These are phyloP conservation scores for Exserohilum turcica DNA, from an alignment of 2,329 filamentous ascomycete species.

Conservation along the genomic window DNA sequence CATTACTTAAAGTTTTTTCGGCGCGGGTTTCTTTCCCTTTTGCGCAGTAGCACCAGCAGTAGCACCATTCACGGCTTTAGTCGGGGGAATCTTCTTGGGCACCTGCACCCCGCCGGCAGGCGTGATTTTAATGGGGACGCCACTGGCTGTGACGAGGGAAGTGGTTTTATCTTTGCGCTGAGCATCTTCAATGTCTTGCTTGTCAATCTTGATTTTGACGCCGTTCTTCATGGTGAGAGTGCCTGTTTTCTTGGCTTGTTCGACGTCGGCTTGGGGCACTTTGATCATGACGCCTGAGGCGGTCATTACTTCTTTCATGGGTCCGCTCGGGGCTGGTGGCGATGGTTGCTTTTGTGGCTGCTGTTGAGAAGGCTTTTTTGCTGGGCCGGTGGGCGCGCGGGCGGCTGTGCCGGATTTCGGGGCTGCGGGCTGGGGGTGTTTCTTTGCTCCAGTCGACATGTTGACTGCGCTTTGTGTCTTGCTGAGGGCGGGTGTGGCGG, in stretches of 20 bases:
- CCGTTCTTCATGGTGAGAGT: slow-evolving; percentile 40
- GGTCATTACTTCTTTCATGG: slow-evolving; percentile 39
- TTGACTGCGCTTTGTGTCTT: slow-evolving; percentile 38
- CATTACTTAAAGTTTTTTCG: slow-evolving; percentile 11
- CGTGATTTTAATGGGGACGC: slow-evolving; percentile 42
- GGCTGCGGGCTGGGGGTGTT: slow-evolving; percentile 5
- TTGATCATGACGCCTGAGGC: slow-evolving; percentile 44
- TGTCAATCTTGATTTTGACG: slow-evolving; percentile 36
- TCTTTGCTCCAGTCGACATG: slow-evolving; percentile 21
- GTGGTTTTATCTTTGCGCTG: slow-evolving; percentile 34
- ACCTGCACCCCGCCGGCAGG: slow-evolving; percentile 32
- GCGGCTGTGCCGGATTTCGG: slow-evolving; percentile 15
- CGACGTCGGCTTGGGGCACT: slow-evolving; percentile 35
- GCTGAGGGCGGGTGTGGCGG: slow-evolving; percentile 8
- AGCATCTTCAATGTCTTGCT: slow-evolving; percentile 41
- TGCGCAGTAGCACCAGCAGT: background rate
- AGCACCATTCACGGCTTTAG: background rate
- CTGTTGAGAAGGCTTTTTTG: slow-evolving; percentile 21
- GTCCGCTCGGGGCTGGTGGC: slow-evolving; percentile 19
- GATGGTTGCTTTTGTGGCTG: too few species aligned
- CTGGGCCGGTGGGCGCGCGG: slow-evolving; percentile 7
- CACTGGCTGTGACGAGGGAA: slow-evolving; percentile 36
- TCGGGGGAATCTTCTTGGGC: slow-evolving; percentile 17
- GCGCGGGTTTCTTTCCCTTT: slow-evolving; percentile 10
- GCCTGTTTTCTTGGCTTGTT: slow-evolving; percentile 40